These are phyloP conservation scores for Kwoniella botswanensis DNA, from an alignment of 768 basidiomycete genomes.

Conservation along the genomic window DNA sequence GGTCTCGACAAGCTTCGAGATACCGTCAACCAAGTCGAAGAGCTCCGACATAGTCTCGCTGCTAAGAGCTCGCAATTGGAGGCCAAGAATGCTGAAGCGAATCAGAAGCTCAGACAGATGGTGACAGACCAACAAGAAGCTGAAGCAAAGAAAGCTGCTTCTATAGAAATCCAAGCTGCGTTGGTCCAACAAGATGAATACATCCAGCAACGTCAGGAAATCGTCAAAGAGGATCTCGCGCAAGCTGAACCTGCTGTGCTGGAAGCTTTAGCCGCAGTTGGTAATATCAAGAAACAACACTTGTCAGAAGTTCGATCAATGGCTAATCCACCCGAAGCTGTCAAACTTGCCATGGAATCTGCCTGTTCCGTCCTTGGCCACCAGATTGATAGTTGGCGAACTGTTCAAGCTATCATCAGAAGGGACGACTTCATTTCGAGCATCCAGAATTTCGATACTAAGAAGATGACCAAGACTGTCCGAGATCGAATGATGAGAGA, in stretches of 20 bases:
- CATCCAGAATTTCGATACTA: constrained; percentile 95
- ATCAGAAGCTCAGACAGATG: constrained; percentile 97
- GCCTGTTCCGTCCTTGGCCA: constrained; percentile 95
- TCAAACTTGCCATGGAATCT: constrained; percentile 98
- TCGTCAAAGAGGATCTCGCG: constrained; percentile 93
- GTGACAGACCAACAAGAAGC: constrained; percentile 98
- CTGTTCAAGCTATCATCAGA: constrained; percentile 93
- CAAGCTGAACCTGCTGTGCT: constrained; percentile 96
- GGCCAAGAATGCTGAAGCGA: constrained; percentile 92
- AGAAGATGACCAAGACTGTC: constrained; percentile 84
- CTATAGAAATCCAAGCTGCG: constrained; percentile 92
- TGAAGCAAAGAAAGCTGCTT: constrained; percentile 95
- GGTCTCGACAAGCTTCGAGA: constrained; percentile 95
- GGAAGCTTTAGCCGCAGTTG: constrained; percentile 94
- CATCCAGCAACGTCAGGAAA: constrained; percentile 82
- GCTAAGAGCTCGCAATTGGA: constrained; percentile 90
- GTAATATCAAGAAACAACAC: constrained; percentile 93
- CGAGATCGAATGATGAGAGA: constrained; percentile 92
- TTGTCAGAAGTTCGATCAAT: constrained; percentile 95
- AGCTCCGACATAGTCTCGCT: constrained; percentile 91
- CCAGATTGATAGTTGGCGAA: constrained; percentile 95
- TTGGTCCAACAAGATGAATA: constrained; percentile 86
- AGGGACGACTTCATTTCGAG: constrained; percentile 95
- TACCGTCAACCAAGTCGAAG: constrained; percentile 95
- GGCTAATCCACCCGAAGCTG: constrained; percentile 97